Percentiles rank a stretch among this genome's conserved stretches.
Evolutionary conservation across 805 yeast species (phyloP).

Genomic region (Wickerhamomyces xylosicus): DNA sequence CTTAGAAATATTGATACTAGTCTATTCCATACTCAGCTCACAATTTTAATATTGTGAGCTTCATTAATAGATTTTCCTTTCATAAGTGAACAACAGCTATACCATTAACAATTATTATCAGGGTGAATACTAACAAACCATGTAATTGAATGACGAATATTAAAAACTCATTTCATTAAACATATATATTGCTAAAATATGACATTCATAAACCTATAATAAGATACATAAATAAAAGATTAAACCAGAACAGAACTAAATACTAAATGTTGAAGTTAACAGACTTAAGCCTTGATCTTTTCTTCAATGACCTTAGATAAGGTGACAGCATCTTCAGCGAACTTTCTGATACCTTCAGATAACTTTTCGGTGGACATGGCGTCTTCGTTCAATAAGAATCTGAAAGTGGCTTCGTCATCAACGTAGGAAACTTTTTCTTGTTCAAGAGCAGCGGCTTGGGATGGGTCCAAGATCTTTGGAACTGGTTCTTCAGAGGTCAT

Average conservation of each 20-base stretch:
- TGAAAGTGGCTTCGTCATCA: conserved; percentile 82
- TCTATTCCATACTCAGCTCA: too few relatives aligned
- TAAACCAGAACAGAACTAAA: neutral
- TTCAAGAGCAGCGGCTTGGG: conserved; percentile 44
- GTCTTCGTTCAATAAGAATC: conserved; percentile 87
- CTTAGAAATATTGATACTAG: too few relatives aligned
- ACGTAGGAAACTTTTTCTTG: conserved; percentile 68
- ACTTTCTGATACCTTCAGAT: conserved; percentile 95
- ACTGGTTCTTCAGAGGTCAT: conserved; percentile 67
- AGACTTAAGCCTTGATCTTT: conserved; percentile 33
- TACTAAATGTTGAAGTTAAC: neutral
- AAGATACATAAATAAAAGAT: neutral
- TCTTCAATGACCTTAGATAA: conserved; percentile 57
- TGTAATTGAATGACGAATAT: too few relatives aligned
- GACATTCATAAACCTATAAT: neutral
- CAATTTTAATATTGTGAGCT: too few relatives aligned
- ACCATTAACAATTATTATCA: too few relatives aligned
- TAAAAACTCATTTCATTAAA: neutral
- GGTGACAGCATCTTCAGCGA: conserved; percentile 86
- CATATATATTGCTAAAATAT: too few relatives aligned
- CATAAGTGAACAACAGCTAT: too few relatives aligned
- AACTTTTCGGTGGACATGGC: conserved; percentile 98
- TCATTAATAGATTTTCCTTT: too few relatives aligned
- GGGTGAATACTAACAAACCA: too few relatives aligned
- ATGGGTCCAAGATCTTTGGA: conserved; percentile 73